Evolutionary conservation across 345 rosid species (phyloP).

Genomic region (Lagerstroemia speciosa): DNA sequence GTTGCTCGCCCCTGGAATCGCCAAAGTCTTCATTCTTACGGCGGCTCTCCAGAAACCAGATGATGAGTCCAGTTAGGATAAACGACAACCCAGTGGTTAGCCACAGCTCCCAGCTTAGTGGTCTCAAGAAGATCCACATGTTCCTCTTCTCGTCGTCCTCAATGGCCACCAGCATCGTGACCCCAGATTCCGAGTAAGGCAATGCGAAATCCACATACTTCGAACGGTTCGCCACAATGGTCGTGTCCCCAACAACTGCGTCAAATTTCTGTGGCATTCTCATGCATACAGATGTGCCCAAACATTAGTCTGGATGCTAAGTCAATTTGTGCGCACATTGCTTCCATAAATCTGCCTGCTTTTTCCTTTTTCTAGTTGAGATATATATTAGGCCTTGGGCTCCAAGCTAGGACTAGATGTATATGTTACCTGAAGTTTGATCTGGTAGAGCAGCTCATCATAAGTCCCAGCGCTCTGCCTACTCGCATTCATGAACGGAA

Average conservation of each 20-base stretch:
- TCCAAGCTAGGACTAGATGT: not conserved
- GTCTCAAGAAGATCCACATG: conserved; percentile 60
- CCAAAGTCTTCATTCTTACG: conserved; percentile 51
- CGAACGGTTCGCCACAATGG: conserved; percentile 45
- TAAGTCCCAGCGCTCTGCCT: conserved; percentile 11
- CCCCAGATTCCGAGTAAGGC: conserved; percentile 65
- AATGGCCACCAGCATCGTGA: conserved; percentile 55
- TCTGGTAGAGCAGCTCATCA: conserved; percentile 6
- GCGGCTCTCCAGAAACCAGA: conserved; percentile 76
- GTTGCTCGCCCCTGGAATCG: conserved; percentile 36
- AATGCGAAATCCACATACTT: conserved; percentile 46
- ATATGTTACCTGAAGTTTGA: conserved; percentile 9
- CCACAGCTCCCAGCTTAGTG: conserved; percentile 62
- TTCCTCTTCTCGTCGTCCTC: conserved; percentile 26
- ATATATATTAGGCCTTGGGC: not conserved
- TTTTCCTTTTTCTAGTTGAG: not conserved
- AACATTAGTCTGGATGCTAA: too few species aligned
- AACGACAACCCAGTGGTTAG: conserved; percentile 36
- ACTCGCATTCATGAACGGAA: conserved; percentile 9
- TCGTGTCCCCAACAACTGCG: conserved; percentile 54
- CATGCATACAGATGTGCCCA: too few species aligned
- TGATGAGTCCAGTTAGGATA: conserved; percentile 39
- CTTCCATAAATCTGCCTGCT: too few species aligned
- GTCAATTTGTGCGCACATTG: too few species aligned
- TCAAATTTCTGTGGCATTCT: conserved; percentile 28